Evolutionary conservation across 176 grass and related monocot species (phyloP), one percentile per base, ranked within the genome.

Genomic region (Tillandsia leiboldiana): DNA sequence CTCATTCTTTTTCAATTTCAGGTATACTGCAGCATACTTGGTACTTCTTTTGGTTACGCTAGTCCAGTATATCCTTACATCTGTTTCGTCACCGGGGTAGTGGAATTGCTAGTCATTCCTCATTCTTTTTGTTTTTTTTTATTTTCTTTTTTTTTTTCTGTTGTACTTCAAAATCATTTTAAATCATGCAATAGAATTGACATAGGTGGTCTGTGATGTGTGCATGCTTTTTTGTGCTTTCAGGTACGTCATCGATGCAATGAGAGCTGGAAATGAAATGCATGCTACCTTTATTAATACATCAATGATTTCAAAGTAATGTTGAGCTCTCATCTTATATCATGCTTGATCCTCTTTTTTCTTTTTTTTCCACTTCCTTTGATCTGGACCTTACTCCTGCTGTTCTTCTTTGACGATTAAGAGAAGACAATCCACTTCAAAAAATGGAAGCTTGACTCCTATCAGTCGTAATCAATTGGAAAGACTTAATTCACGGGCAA

Each of bases 381-480:
- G 56, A 61, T 42, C 12, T 20, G 11, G 2, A 72, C 13, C 59
- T 63, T 67, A 53, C 22, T 67, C 47, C 63, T 53, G 12, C 9
- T 4, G 24, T 9, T 47, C 33, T 42, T 42, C 33, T 96, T 97
- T 87, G 82, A 92, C 83, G 89, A 84, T 92, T 89, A 97, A 92
- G 93, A 89, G 90, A 97, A 97, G 93, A 78, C 93, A 97, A 67
- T 92, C 89, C 49, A 92, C 78, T 81, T 85, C 86, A 90, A 85
- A 78, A 81, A 81, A 91, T 72, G 81, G 61, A 72, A 87, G 70
- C 58, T 81, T 76, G 69, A 69, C 68, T 50, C 63, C 72, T 1
- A 70, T 75, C 27, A 78, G 23, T 76, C 24, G 48, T 12, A 69
- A 76, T 74, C 84, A 84, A 69, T 68, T 79, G 71, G 77, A 86